Percentiles rank a stretch among this genome's conserved stretches.
phyloP scores from a whole-genome alignment of 139 green algal species.

The Eudorina sp. region DNA sequence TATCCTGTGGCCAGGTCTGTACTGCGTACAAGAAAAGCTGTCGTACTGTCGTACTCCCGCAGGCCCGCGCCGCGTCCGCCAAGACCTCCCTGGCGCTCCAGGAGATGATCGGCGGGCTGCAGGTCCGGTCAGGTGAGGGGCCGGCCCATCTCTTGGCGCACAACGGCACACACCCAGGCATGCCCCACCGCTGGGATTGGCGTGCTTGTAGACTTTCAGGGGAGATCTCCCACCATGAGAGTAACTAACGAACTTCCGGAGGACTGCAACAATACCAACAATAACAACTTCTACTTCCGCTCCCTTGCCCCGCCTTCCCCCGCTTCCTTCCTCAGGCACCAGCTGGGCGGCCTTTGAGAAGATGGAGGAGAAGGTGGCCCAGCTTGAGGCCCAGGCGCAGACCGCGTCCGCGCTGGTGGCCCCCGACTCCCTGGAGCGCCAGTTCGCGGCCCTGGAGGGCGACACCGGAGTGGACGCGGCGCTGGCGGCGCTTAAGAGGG shows the following conservation, averaged over 20 bases:
- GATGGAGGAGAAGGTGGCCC: conserved; percentile 98
- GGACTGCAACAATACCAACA: no score
- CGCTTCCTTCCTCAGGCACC: conserved; percentile 56
- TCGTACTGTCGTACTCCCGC: no score
- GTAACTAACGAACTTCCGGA: no score
- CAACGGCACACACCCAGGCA: no score
- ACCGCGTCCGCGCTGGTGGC: conserved; percentile 42
- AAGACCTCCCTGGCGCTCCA: conserved; percentile 75
- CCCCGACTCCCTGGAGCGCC: conserved; percentile 58
- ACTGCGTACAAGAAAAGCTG: no score
- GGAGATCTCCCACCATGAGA: no score
- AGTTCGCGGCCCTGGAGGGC: conserved; percentile 63
- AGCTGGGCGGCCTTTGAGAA: conserved; percentile 93
- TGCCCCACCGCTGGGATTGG: no score
- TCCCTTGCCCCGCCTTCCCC: not conserved
- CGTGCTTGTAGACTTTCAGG: no score
- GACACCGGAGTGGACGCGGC: conserved; percentile 15
- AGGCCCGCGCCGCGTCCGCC: conserved; percentile 86
- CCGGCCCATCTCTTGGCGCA: no score
- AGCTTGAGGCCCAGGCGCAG: conserved; percentile 76
- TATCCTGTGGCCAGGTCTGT: no score
- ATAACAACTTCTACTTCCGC: no score
- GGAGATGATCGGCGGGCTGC: conserved; percentile 81
- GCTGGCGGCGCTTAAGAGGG: conserved; percentile 30
- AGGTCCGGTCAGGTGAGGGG: conserved; percentile 64